phyloP scores from a whole-genome alignment of 495 filamentous ascomycete genomes.

The Cercophora scortea region DNA sequence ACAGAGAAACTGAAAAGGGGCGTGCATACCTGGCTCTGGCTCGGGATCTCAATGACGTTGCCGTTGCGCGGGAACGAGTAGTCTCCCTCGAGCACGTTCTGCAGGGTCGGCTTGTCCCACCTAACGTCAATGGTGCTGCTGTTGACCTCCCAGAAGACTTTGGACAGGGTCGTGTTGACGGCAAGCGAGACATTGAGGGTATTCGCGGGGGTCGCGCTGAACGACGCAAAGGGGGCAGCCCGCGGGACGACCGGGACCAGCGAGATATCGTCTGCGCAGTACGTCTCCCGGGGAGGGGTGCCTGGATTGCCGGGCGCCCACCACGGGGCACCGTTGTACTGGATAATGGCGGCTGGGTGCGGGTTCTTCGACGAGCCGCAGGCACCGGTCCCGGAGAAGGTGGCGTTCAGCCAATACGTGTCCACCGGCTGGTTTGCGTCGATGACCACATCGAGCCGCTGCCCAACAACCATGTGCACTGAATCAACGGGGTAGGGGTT shows the following conservation, averaged over 20 bases:
- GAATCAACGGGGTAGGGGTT: slow-evolving; percentile 32
- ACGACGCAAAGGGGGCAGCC: slow-evolving; percentile 6
- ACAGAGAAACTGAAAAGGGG: background rate
- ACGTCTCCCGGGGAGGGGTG: slow-evolving; percentile 3
- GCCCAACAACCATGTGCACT: slow-evolving; percentile 51
- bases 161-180: slow-evolving; percentile 1
- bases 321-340: slow-evolving; percentile 10
- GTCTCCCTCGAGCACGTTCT: slow-evolving; percentile 25
- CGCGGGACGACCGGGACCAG: slow-evolving; percentile 11
- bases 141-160: slow-evolving; percentile 28
- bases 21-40: slow-evolving; percentile 10
- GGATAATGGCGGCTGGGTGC: slow-evolving; percentile 14
- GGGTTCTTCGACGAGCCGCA: slow-evolving; percentile 15
- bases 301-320: slow-evolving; percentile 4
- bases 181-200: slow-evolving; percentile 8
- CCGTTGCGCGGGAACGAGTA: slow-evolving; percentile 20
- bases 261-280: slow-evolving; percentile 10
- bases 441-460: slow-evolving; percentile 61
- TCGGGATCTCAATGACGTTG: slow-evolving; percentile 28
- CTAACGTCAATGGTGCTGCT: slow-evolving; percentile 16
- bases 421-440: slow-evolving; percentile 41
- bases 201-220: background rate
- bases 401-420: slow-evolving; percentile 40
- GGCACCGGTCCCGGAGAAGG: slow-evolving; percentile 8
- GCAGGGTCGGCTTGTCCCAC: slow-evolving; percentile 31